Evolutionary conservation across 2,329 filamentous ascomycete species (phyloP).

Genomic region (Colletotrichum sp.): DNA sequence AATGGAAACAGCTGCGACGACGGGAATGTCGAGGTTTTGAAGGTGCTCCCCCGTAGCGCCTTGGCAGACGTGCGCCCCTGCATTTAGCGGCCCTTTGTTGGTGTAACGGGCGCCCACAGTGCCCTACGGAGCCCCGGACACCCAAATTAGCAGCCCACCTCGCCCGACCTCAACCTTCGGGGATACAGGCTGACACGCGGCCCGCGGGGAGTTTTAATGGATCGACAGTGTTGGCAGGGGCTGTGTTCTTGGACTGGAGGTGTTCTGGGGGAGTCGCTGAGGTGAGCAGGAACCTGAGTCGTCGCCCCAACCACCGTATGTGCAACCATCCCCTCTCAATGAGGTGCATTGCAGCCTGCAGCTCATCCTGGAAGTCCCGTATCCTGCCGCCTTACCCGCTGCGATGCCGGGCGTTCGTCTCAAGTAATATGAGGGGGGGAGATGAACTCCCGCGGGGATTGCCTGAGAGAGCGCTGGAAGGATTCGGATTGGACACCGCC

Average conservation of each 20-base stretch:
- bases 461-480: neutral
- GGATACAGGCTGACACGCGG: neutral
- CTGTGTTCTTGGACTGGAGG: neutral
- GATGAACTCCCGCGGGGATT: neutral
- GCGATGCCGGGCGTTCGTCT: conserved; percentile 6
- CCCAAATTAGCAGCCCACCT: neutral
- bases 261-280: neutral
- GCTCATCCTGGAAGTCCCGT: neutral
- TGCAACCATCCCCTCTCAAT: neutral
- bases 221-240: neutral
- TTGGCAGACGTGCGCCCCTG: conserved; percentile 16
- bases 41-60: conserved; percentile 1
- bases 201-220: conserved; percentile 1
- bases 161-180: neutral
- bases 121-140: neutral
- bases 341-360: neutral
- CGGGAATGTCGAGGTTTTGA: conserved; percentile 15
- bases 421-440: neutral
- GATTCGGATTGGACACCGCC: neutral
- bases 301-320: neutral
- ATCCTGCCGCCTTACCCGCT: neutral
- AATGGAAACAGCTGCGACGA: neutral
- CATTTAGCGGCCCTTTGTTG: neutral
- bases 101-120: conserved; percentile 4
- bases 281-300: neutral